phyloP scores from a whole-genome alignment of 140 eudicot species.

The Senecio squalidus region DNA sequence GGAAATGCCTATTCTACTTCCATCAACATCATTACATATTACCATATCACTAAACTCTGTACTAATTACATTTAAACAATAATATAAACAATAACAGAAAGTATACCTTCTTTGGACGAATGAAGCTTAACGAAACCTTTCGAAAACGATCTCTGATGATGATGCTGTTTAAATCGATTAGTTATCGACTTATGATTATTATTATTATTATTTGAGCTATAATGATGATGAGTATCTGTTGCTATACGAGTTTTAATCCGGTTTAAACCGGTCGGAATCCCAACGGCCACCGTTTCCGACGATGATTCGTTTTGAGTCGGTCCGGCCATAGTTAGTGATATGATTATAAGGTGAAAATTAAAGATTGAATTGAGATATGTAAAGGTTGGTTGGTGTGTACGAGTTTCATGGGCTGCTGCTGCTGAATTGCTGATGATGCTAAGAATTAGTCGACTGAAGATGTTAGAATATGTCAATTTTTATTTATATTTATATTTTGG shows the following conservation, averaged over 20 bases:
- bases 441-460: no score
- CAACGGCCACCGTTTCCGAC: slow-evolving; percentile 55
- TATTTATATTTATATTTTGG: no score
- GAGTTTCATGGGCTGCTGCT: no score
- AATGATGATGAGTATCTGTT: slow-evolving; percentile 7
- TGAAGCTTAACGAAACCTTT: slow-evolving; percentile 39
- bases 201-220: slow-evolving; percentile 20
- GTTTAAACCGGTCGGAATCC: slow-evolving; percentile 77
- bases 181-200: slow-evolving; percentile 33
- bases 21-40: background rate
- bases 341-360: no score
- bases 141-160: slow-evolving; percentile 22
- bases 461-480: no score
- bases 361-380: no score
- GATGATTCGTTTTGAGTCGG: slow-evolving; percentile 25
- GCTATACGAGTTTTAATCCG: slow-evolving; percentile 67
- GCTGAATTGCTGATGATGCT: no score
- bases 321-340: slow-evolving; percentile 52
- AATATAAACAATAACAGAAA: background rate
- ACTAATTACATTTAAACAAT: background rate
- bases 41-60: no score
- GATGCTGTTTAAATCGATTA: slow-evolving; percentile 37
- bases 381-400: no score
- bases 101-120: slow-evolving; percentile 53
- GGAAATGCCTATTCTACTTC: no score